A percentile compares a stretch with the other conserved stretches of the same genome.
Conservation (phyloP, 148 eudicot species). For the Chenopodium quinoa region DNA sequence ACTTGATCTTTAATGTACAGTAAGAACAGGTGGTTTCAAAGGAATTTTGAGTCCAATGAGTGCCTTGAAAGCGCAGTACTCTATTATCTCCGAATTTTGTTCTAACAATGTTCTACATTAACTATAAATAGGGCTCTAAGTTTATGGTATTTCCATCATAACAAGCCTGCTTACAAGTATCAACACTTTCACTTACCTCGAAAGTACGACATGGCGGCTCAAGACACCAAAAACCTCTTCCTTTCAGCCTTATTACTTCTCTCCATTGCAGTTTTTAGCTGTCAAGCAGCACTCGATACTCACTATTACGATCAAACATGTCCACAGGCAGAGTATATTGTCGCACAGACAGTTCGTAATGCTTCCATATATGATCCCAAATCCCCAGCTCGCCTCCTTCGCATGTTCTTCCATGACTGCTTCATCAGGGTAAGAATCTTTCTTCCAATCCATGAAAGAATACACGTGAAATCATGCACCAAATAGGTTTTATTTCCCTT, state of each 20-base stretch:
- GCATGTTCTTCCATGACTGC: constrained; percentile 80
- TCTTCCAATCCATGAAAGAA: background rate
- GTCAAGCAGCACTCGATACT: constrained; percentile 44
- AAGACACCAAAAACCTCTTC: constrained; percentile 16
- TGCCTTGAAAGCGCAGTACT: constrained; percentile 22
- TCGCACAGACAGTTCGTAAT: constrained; percentile 44
- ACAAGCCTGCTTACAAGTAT: background rate
- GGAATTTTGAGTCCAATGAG: constrained; percentile 13
- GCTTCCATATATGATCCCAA: constrained; percentile 52
- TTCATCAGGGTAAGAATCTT: constrained; percentile 49
- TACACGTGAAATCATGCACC: background rate
- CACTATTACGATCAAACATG: constrained; percentile 58
- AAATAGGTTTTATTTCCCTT: background rate
- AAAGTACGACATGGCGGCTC: constrained; percentile 34
- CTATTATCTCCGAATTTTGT: background rate
- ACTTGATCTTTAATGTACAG: constrained; percentile 25
- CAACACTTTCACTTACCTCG: background rate
- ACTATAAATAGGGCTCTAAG: constrained; percentile 9
- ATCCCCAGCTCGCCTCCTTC: constrained; percentile 63
- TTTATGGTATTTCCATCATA: constrained; percentile 24
- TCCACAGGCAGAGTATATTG: constrained; percentile 53
- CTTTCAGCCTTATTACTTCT: constrained; percentile 27
- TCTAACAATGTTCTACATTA: background rate
- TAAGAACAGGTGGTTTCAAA: constrained; percentile 13
- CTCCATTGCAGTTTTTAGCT: constrained; percentile 19